Evolutionary conservation across 2,329 filamentous ascomycete genomes (phyloP).

Genomic region (Balansia obtecta): DNA sequence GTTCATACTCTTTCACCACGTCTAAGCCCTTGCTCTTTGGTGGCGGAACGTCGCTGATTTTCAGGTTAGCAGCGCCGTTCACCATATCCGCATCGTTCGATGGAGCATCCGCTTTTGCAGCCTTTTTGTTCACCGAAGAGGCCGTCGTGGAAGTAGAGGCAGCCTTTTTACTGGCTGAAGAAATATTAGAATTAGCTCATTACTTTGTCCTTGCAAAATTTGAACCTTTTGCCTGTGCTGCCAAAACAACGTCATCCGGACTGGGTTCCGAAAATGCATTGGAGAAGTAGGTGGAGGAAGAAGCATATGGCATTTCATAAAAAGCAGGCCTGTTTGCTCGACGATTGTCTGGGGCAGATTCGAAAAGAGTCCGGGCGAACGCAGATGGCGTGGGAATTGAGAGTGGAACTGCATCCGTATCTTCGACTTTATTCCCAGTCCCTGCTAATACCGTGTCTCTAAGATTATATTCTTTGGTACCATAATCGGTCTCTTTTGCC

Average conservation of each 20-base stretch:
- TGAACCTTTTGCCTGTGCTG: constrained; percentile 85
- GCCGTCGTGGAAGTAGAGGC: constrained; percentile 23
- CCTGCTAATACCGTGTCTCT: background rate
- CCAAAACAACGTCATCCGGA: constrained; percentile 79
- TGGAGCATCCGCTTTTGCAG: constrained; percentile 23
- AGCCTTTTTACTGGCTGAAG: constrained; percentile 40
- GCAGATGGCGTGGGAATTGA: constrained; percentile 31
- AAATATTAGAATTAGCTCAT: constrained; percentile 40
- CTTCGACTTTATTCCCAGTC: background rate
- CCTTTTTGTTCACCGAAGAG: constrained; percentile 20
- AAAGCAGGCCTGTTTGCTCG: constrained; percentile 18
- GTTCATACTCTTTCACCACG: constrained; percentile 70
- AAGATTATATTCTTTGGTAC: background rate
- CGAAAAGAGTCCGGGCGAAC: constrained; percentile 44
- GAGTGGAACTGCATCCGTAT: constrained; percentile 8
- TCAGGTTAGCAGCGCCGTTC: constrained; percentile 21
- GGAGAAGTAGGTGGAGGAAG: constrained; percentile 34
- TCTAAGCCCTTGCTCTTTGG: constrained; percentile 70
- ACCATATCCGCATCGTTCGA: constrained; percentile 14
- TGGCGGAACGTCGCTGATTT: constrained; percentile 39
- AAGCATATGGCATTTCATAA: constrained; percentile 37
- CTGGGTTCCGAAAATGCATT: constrained; percentile 73
- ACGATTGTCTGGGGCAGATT: constrained; percentile 22
- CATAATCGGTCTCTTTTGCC: no score
- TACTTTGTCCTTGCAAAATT: constrained; percentile 37